Conservation (phyloP, 352 stramenopile genomes). For the Phytophthora citrophthora region DNA sequence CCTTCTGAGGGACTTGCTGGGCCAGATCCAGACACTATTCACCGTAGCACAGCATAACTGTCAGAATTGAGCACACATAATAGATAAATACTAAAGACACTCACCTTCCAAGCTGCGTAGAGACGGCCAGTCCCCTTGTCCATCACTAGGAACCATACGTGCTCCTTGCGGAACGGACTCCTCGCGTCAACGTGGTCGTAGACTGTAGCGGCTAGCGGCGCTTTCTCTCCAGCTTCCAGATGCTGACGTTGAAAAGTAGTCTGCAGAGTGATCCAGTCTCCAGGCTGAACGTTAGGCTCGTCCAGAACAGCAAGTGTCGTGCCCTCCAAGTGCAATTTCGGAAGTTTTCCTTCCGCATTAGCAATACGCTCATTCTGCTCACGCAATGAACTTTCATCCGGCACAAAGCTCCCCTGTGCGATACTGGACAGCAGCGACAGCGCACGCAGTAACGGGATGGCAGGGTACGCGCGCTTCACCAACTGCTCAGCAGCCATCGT, state of each 20-base stretch:
- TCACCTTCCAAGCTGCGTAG: constrained; percentile 74
- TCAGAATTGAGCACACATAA: constrained; percentile 6
- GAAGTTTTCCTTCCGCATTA: constrained; percentile 34
- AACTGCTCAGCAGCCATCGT: constrained; percentile 65
- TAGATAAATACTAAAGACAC: constrained; percentile 1
- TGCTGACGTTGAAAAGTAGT: constrained; percentile 61
- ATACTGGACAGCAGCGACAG: constrained; percentile 76
- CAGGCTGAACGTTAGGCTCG: constrained; percentile 70
- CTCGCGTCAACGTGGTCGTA: constrained; percentile 75
- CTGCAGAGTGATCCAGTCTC: constrained; percentile 82
- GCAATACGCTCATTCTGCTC: constrained; percentile 60
- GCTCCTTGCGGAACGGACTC: constrained; percentile 76
- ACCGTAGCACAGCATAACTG: constrained; percentile 1
- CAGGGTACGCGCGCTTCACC: constrained; percentile 70
- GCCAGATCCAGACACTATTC: constrained; percentile 59
- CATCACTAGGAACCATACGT: constrained; percentile 74
- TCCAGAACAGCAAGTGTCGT: constrained; percentile 66
- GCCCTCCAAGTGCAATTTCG: constrained; percentile 37
- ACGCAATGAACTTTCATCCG: constrained; percentile 62
- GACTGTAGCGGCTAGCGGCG: constrained; percentile 65
- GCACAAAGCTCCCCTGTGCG: constrained; percentile 70
- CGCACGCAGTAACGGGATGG: constrained; percentile 56
- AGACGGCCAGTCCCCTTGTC: constrained; percentile 66
- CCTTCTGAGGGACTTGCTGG: constrained; percentile 51
- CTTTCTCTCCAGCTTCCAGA: constrained; percentile 41